Evolutionary conservation across 2,329 filamentous ascomycete genomes (phyloP).

Genomic region (Penicillium sumatraense): DNA sequence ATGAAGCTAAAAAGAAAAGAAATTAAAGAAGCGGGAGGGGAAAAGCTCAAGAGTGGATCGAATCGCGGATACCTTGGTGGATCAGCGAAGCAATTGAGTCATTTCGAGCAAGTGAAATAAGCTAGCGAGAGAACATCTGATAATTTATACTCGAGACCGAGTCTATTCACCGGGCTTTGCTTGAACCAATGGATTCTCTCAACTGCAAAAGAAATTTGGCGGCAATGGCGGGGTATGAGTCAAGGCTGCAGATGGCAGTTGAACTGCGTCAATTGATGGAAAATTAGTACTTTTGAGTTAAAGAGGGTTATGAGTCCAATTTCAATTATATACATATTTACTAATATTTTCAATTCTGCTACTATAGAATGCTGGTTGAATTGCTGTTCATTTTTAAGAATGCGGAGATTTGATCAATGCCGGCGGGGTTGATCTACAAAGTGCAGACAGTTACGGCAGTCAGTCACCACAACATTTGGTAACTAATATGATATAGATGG

Average conservation of each 20-base stretch:
- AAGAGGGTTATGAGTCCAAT: no score
- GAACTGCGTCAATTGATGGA: neutral
- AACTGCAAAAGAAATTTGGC: slow-evolving; percentile 6
- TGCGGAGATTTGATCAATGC: neutral
- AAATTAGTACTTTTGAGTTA: neutral
- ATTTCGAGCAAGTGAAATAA: neutral
- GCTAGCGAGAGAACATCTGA: no score
- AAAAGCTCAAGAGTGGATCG: slow-evolving; percentile 27
- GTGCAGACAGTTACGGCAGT: no score
- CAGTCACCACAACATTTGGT: no score
- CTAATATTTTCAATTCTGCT: neutral
- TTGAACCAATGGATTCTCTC: slow-evolving; percentile 4
- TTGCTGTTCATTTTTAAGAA: no score
- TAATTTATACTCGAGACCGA: neutral
- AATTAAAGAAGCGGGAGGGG: slow-evolving; percentile 14
- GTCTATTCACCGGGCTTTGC: slow-evolving; percentile 10
- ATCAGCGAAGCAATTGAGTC: slow-evolving; percentile 10
- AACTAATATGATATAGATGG: no score
- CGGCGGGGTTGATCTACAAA: slow-evolving; percentile 12
- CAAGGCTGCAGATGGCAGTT: slow-evolving; percentile 2
- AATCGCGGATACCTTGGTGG: slow-evolving; percentile 23
- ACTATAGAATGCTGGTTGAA: no score
- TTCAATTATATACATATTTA: no score
- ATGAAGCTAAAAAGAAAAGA: slow-evolving; percentile 6
- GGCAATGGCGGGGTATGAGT: slow-evolving; percentile 25